Base-by-base conservation (phyloP, 208 protist genomes). In the Wallacemonas rigidus region DNA sequence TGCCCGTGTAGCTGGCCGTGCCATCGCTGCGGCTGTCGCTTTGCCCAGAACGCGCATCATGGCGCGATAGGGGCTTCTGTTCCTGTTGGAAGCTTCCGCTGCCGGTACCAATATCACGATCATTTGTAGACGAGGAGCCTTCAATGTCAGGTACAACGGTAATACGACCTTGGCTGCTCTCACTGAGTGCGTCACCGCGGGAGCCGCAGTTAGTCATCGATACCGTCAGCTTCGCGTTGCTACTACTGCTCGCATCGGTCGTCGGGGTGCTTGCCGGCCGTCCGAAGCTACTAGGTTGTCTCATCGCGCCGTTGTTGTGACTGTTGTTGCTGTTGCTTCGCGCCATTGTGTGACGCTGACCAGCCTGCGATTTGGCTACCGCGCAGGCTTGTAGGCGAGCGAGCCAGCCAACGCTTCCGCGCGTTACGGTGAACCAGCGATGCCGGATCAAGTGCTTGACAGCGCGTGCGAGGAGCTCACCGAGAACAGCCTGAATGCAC, bases 401-500 rank as follows among this genome's bases (percentile, higher is more conserved):
- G 35, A 83, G 65, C 77, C 76, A 87, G 67, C 71, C 58, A 0
- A 75, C 57, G 72, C 72, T 74, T 36, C 58, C 67, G 9, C 75
- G 77, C 17, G 76, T 75, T 14, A 72, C 39, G 44, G 67, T 51
- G 71, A 77, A 50, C 82, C 77, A 83, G 67, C 83, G 78, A 26
- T 83, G 74, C 5, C 72, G 72, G 11, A 83, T 57, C 12, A 87
- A 60, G 41, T 80, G 76, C 69, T 83, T 84, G 15, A 80, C 76
- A 7, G 72, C 76, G 3, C 82, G 77, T 40, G 82, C 82, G 1
- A 87, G 38, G 2, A 87, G 78, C 68, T 87, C 82, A 11, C 74
- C 77, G 5, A 87, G 41, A 55, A 87, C 69, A 51, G 67, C 82
- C 65, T 87, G 71, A 12, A 81, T 81, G 69, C 77, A 83, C 17